Base-by-base conservation (phyloP, 305 asterid genomes). In the Fraxinus xanthoxyloides region DNA sequence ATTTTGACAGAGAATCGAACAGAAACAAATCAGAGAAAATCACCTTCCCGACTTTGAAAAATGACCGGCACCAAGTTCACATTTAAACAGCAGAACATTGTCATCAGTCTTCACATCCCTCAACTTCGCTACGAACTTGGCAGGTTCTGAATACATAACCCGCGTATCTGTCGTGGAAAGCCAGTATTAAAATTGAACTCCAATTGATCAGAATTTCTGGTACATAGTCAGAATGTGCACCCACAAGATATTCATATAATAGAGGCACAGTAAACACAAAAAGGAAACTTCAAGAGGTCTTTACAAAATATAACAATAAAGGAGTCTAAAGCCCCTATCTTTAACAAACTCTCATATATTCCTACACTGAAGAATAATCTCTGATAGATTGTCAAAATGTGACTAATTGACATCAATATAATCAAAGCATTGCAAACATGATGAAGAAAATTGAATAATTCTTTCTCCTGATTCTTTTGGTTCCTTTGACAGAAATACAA, bases 31-130 rank as follows among this genome's bases (percentile, higher is more conserved):
- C 74, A 69, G 36, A 76, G 59, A 79, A 74, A 28, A 51, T 85
- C 84, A 96, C 99, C 99, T 93, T 87, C 98, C 98, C 0, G 98
- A 96, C 89, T 96, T 96, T 8, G 98, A 96, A 77, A 91, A 96
- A 88, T 96, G 99, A 13, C 98, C 98, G 0, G 98, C 99, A 72
- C 98, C 97, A 82, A 94, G 94, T 84, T 93, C 97, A 76, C 98
- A 94, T 87, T 92, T 96, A 83, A 96, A 91, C 84, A 96, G 84
- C 83, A 94, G 90, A 79, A 85, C 34, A 85, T 94, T 96, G 80
- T 90, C 90, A 85, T 93, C 93, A 32, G 94, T 92, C 88, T 96
- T 96, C 87, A 82, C 82, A 61, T 96, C 98, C 83, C 99, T 93
- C 90, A 96, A 83, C 89, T 96, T 96, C 19, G 99, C 99, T 28